These are phyloP conservation scores for Thelonectria olida DNA, from an alignment of 2,329 filamentous ascomycete species.

Conservation along the genomic window DNA sequence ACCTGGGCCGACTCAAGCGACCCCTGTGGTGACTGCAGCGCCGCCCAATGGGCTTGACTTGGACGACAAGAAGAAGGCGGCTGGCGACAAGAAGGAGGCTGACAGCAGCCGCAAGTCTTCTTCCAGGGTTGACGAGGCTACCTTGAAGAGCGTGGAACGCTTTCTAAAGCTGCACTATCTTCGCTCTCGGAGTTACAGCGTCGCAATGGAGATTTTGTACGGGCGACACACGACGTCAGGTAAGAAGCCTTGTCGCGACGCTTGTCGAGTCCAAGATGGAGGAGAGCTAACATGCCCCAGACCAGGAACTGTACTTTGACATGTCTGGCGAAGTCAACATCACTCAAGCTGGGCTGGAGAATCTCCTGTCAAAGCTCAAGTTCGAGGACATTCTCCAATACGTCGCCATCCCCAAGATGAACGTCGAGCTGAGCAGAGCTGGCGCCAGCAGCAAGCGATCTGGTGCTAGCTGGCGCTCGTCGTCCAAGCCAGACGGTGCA, in stretches of 20 bases:
- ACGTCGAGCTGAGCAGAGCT: background rate
- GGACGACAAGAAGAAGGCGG: too few relatives aligned
- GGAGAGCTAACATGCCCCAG: background rate
- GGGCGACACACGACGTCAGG: conserved; percentile 5
- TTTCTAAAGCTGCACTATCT: conserved; percentile 19
- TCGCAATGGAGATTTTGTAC: conserved; percentile 16
- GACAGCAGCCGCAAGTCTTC: background rate
- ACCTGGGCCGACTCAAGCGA: too few relatives aligned
- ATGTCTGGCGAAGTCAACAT: background rate
- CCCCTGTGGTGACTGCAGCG: too few relatives aligned
- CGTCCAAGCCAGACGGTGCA: background rate
- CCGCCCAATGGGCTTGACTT: too few relatives aligned
- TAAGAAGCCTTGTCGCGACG: too few relatives aligned
- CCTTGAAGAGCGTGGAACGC: conserved; percentile 3
- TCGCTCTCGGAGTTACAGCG: conserved; percentile 2
- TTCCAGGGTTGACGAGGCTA: conserved; percentile 12
- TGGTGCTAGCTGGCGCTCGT: background rate
- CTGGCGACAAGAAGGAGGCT: too few relatives aligned
- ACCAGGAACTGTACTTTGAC: conserved; percentile 19
- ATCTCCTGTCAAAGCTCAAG: conserved; percentile 4
- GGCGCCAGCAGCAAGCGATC: background rate
- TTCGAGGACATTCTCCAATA: conserved; percentile 19
- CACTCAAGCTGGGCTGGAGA: background rate
- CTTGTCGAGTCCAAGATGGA: too few relatives aligned
- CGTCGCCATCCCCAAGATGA: conserved; percentile 9